A percentile compares a stretch with the other conserved stretches of the same genome.
These are phyloP conservation scores for Syncephalastrum sp. DNA, from an alignment of 371 early-diverging fungal genomes.

Conservation along the genomic window DNA sequence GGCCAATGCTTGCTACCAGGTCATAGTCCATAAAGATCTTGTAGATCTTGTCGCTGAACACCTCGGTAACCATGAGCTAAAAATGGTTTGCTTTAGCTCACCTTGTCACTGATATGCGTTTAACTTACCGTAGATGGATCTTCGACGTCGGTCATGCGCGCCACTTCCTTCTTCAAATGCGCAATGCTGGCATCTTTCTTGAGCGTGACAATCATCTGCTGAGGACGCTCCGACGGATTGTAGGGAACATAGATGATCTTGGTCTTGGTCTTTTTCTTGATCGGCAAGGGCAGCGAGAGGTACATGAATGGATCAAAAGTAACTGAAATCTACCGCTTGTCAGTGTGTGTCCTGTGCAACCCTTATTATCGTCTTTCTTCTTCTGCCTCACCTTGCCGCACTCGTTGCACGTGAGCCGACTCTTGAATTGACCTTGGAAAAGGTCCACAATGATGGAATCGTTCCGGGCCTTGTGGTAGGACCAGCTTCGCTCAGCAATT, in stretches of 20 bases:
- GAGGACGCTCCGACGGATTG: conserved; percentile 36
- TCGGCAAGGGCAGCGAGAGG: conserved; percentile 64
- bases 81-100: not conserved
- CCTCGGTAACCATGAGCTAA: conserved; percentile 61
- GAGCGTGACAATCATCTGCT: conserved; percentile 27
- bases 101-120: not conserved
- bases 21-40: conserved; percentile 65
- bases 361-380: no score
- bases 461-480: conserved; percentile 63
- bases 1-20: conserved; percentile 55
- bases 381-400: conserved; percentile 50
- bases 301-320: conserved; percentile 78
- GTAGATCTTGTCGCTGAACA: conserved; percentile 61
- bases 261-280: conserved; percentile 48
- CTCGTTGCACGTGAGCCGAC: conserved; percentile 67
- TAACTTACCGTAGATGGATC: conserved; percentile 33
- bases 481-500: conserved; percentile 58
- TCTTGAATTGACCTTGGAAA: conserved; percentile 84
- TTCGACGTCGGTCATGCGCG: conserved; percentile 52
- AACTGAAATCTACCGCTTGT: conserved; percentile 42
- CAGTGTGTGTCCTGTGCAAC: not conserved
- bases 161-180: conserved; percentile 63
- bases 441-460: conserved; percentile 75
- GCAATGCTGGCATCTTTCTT: conserved; percentile 63
- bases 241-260: conserved; percentile 57